Percentiles rank a stretch among this genome's conserved stretches.
These are phyloP conservation scores for Somion occarium DNA, from an alignment of 1,284 basidiomycete genomes.

Conservation along the genomic window DNA sequence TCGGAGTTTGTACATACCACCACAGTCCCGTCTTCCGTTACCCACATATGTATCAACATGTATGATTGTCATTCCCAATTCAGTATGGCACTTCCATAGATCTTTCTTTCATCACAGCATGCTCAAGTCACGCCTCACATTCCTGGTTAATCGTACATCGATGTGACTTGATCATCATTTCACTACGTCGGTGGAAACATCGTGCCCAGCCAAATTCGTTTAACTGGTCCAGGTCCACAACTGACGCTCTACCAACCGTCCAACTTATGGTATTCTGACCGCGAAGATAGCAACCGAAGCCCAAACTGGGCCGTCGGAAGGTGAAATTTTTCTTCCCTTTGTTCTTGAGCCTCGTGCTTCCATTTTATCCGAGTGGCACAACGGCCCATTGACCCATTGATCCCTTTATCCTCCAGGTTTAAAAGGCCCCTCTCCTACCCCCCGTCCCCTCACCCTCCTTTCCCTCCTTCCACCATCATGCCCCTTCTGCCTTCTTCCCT, in stretches of 20 bases:
- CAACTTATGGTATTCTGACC: slow-evolving; percentile 1
- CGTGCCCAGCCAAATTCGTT: background rate
- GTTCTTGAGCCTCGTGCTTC: background rate
- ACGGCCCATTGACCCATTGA: too few species aligned
- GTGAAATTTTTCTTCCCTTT: background rate
- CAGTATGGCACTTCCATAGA: background rate
- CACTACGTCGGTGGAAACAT: background rate
- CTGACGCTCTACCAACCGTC: background rate
- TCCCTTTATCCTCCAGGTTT: too few species aligned
- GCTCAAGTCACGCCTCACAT: background rate
- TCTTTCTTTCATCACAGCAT: background rate
- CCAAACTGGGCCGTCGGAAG: background rate
- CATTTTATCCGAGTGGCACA: background rate
- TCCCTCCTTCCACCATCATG: background rate
- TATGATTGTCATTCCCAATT: background rate
- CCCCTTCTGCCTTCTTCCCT: background rate
- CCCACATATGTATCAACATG: background rate
- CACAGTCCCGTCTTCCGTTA: background rate
- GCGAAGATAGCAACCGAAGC: background rate
- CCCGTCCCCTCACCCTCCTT: background rate
- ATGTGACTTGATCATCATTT: background rate
- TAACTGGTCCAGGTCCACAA: background rate
- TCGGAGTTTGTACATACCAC: background rate
- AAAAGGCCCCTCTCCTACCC: background rate
- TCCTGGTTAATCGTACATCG: background rate